Conservation (phyloP, 331 rosid genomes). For the Arachis monticola region DNA sequence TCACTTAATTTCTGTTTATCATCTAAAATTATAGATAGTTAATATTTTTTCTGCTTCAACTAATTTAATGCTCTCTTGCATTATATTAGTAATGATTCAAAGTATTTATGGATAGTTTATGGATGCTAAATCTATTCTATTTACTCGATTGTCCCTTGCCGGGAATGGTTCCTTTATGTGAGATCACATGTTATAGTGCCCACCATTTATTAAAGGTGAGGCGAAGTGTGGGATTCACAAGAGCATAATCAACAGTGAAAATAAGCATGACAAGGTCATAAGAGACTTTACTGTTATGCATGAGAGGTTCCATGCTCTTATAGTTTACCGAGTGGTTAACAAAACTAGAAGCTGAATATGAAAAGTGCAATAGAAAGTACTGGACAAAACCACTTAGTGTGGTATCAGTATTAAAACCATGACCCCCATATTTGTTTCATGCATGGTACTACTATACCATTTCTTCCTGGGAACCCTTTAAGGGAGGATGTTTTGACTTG, state of each 20-base stretch:
- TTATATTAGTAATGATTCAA: conserved; percentile 7
- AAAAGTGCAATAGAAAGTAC: conserved; percentile 9
- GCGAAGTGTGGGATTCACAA: no score
- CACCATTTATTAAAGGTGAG: no score
- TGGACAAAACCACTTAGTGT: neutral
- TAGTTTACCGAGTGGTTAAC: no score
- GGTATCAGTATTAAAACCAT: neutral
- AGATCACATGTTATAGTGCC: no score
- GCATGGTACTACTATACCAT: neutral
- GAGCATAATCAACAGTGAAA: no score
- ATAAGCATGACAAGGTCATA: no score
- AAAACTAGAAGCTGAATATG: no score
- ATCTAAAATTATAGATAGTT: conserved; percentile 7
- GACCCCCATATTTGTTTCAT: neutral
- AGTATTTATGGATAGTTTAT: conserved; percentile 19
- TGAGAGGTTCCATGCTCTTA: no score
- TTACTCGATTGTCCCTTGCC: neutral
- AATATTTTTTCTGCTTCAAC: conserved; percentile 16
- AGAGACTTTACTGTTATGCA: no score
- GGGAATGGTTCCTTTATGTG: no score
- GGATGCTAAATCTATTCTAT: conserved; percentile 22
- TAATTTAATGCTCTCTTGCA: conserved; percentile 22
- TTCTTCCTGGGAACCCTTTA: conserved; percentile 2
- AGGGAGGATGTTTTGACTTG: conserved; percentile 8
- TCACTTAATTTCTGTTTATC: conserved; percentile 10